A percentile compares a stretch with the other conserved stretches of the same genome.
These are phyloP conservation scores for Suillus occidentalis DNA, from an alignment of 768 basidiomycete species.

Conservation along the genomic window DNA sequence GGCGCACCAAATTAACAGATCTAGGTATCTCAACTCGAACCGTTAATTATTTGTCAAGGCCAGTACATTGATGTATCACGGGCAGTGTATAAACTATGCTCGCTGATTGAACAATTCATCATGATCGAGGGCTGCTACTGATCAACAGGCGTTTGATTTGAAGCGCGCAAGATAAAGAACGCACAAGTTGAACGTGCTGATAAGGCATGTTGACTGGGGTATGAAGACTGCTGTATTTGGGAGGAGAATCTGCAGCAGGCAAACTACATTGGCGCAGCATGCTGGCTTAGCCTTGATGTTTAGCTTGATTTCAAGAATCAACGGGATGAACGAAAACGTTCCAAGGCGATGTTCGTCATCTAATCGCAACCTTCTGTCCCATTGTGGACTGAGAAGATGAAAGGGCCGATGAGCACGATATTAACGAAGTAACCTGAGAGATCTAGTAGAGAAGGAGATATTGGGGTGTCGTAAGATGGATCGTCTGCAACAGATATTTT, in stretches of 20 bases:
- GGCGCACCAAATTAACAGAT: background rate
- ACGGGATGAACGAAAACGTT: background rate
- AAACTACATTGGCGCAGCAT: background rate
- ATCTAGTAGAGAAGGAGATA: background rate
- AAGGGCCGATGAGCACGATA: background rate
- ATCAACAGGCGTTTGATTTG: background rate
- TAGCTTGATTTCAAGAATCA: background rate
- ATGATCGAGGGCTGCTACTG: background rate
- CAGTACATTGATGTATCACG: background rate
- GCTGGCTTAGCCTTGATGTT: no score
- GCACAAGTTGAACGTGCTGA: background rate
- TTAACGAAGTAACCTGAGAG: background rate
- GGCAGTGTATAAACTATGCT: background rate
- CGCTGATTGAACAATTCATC: background rate
- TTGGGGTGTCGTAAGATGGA: conserved; percentile 1
- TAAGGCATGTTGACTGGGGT: background rate
- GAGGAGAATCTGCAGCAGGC: background rate
- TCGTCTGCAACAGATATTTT: background rate
- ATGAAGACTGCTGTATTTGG: background rate
- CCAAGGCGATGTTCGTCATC: background rate
- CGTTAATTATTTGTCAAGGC: background rate
- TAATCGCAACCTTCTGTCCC: background rate
- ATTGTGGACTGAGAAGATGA: background rate
- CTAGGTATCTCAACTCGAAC: background rate
- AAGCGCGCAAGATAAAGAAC: background rate